A percentile compares a stretch with the other conserved stretches of the same genome.
Evolutionary conservation across 2,329 filamentous ascomycete species (phyloP).

Genomic region (Byssothecium circinans): DNA sequence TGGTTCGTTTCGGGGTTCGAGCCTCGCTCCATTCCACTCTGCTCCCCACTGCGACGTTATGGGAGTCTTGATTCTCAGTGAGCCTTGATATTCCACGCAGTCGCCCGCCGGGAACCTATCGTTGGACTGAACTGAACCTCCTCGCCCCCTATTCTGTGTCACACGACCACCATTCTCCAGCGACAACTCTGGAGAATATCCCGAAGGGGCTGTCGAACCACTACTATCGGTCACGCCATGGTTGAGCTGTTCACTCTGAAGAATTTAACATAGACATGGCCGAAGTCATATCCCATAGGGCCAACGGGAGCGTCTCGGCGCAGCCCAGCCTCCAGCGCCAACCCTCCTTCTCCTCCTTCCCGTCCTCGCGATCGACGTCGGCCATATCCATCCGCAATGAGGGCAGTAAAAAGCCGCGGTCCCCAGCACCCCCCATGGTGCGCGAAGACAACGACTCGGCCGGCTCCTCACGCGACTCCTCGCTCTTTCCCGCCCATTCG

Average conservation of each 20-base stretch:
- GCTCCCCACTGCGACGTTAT: neutral
- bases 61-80: neutral
- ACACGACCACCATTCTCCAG: neutral
- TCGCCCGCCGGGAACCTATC: too few relatives aligned
- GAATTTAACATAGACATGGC: too few relatives aligned
- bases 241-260: slow-evolving; percentile 7
- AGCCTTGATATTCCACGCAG: too few relatives aligned
- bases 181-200: neutral
- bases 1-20: slow-evolving; percentile 1
- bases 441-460: slow-evolving; percentile 35
- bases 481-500: slow-evolving; percentile 19
- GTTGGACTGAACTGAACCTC: too few relatives aligned
- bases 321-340: slow-evolving; percentile 40
- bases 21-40: neutral
- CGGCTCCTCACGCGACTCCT: slow-evolving; percentile 32
- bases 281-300: slow-evolving; percentile 34
- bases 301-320: slow-evolving; percentile 16
- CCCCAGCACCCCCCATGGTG: slow-evolving; percentile 41
- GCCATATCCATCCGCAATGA: slow-evolving; percentile 40
- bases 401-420: slow-evolving; percentile 34
- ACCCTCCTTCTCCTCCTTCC: slow-evolving; percentile 48
- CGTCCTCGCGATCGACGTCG: slow-evolving; percentile 44
- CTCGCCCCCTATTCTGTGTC: neutral
- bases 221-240: slow-evolving; percentile 22
- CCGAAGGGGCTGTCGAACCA: slow-evolving; percentile 14